Conservation (phyloP, 257 asterid genomes). For the Solanum lycopersicoides region DNA sequence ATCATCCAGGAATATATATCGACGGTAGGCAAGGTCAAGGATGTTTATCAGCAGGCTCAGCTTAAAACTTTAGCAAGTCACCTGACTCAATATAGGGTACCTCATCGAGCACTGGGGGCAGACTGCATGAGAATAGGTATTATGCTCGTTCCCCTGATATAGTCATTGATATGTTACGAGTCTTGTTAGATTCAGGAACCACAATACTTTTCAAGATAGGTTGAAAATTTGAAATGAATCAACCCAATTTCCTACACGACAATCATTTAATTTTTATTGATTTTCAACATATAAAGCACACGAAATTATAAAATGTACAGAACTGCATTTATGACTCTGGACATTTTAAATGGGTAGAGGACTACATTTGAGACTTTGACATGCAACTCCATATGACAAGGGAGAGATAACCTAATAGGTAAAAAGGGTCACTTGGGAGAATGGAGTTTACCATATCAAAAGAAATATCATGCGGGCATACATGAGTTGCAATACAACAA, state of each 20-base stretch:
- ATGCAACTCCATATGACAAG: neutral
- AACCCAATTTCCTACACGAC: neutral
- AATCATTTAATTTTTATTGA: neutral
- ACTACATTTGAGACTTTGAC: neutral
- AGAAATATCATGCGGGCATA: neutral
- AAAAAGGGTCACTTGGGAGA: neutral
- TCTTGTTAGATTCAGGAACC: neutral
- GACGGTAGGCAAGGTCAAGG: neutral
- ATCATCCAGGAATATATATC: neutral
- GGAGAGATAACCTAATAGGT: neutral
- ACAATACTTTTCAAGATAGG: neutral
- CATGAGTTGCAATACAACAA: neutral
- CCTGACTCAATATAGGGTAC: neutral
- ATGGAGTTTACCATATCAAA: neutral
- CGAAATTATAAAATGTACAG: neutral
- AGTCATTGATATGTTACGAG: neutral
- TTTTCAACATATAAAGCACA: neutral
- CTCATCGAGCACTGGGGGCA: neutral
- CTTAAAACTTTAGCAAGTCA: neutral
- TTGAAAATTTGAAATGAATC: neutral
- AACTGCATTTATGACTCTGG: neutral
- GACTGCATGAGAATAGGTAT: neutral
- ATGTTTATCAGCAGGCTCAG: neutral
- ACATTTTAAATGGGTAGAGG: neutral
- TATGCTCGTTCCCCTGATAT: neutral